A percentile compares a stretch with the other conserved stretches of the same genome.
Evolutionary conservation across 2,329 filamentous ascomycete species (phyloP).

Genomic region (Ascochyta clinopodiicola): DNA sequence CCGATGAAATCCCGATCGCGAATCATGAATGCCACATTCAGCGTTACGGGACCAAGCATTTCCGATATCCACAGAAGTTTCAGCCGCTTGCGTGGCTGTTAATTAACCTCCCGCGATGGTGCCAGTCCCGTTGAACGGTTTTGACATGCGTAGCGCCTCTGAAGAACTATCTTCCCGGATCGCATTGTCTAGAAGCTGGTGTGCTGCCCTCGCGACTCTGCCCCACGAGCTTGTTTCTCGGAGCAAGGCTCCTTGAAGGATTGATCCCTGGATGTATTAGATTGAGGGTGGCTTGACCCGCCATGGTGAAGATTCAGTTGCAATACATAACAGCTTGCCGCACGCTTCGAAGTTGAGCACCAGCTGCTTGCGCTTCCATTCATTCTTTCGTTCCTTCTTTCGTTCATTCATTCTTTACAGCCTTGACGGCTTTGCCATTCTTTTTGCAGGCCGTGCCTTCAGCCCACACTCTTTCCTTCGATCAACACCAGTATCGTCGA

Average conservation of each 20-base stretch:
- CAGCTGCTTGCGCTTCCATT: conserved; percentile 20
- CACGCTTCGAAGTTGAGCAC: conserved; percentile 5
- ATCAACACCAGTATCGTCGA: conserved; percentile 15
- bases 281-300: conserved; percentile 32
- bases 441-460: conserved; percentile 36
- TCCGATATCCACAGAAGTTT: conserved; percentile 13
- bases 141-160: conserved; percentile 23
- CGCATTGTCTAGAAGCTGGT: conserved; percentile 19
- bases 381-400: conserved; percentile 13
- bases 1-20: conserved; percentile 12
- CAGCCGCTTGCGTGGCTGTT: conserved; percentile 23
- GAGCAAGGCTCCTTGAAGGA: conserved; percentile 13
- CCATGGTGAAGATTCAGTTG: conserved; percentile 1
- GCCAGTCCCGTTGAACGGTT: conserved; percentile 19
- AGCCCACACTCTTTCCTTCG: conserved; percentile 23
- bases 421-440: conserved; percentile 44
- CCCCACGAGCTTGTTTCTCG: conserved; percentile 19
- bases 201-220: conserved; percentile 12
- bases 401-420: conserved; percentile 30
- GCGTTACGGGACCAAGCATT: conserved; percentile 16
- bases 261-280: conserved; percentile 17
- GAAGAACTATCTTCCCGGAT: conserved; percentile 23
- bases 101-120: conserved; percentile 36
- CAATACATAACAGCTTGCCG: conserved; percentile 22
- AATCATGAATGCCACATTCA: conserved; percentile 16